phyloP scores from a whole-genome alignment of 192 early-diverging fungal genomes.

The Mortierella antarctica region DNA sequence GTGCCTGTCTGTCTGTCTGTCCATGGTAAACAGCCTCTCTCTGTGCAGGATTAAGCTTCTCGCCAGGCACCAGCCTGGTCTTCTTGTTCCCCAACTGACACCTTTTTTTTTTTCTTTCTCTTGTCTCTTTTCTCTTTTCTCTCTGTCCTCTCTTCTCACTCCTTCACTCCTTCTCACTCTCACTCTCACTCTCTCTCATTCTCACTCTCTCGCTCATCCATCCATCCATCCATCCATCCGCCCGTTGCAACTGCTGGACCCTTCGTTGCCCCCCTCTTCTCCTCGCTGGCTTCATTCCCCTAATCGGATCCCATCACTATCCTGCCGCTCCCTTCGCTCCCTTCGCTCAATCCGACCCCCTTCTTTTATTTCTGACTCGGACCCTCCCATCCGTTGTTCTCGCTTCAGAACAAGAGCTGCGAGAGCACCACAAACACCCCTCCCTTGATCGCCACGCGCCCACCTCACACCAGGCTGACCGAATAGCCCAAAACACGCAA shows the following conservation, averaged over 20 bases:
- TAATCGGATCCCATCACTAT: too few species aligned
- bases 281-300: too few species aligned
- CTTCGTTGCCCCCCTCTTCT: too few species aligned
- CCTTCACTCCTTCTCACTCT: not conserved
- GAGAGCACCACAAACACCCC: slow-evolving; percentile 4
- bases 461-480: too few species aligned
- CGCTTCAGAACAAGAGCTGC: not conserved
- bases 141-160: not conserved
- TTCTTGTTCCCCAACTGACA: not conserved
- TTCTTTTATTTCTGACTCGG: not conserved
- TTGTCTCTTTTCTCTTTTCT: slow-evolving; percentile 2
- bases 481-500: not conserved
- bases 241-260: not conserved
- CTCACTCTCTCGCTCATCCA: too few species aligned
- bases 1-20: too few species aligned
- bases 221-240: not conserved
- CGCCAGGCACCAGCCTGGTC: too few species aligned
- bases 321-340: too few species aligned
- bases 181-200: not conserved
- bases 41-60: too few species aligned
- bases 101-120: not conserved
- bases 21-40: too few species aligned
- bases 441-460: not conserved
- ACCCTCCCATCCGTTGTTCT: not conserved
- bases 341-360: not conserved